Base-by-base conservation (phyloP, 2,329 filamentous ascomycete species). In the Bretziella fagacearum region DNA sequence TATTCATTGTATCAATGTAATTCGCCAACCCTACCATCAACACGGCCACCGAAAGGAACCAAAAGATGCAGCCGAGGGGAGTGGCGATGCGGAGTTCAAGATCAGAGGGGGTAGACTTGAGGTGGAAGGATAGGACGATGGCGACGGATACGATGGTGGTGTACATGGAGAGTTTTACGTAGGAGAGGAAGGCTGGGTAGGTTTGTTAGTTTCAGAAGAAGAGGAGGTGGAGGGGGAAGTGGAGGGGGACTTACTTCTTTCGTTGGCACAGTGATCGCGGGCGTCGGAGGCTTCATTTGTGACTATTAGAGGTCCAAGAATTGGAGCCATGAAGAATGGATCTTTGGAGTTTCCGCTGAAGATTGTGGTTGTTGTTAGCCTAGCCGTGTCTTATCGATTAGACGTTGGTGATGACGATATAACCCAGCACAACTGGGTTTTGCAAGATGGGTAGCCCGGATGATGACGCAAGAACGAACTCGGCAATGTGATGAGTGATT, bases 121-220 rank as follows among this genome's bases (percentile, higher is more conserved):
- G 71, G 58, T 98, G 89, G 61, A 98, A 98, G 11, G 84, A 93
- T 44, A 95, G 70, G 7, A 93, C 78, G 54, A 98, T 94, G 44
- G 91, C 89, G 26, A 93, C 74, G 23, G 84, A 77, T 6, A 96
- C 85, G 44, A 98, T 70, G 53, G 85, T 78, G 73, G 96, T 87
- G 65, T 94, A 94, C 55, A 94, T 75, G 26, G 83, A 79, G 2
- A 96, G 73, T 3, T 87, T 79, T 17, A 96, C 75, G 72, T 91
- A 95, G 2, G 89, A 91, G 23, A 96, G 78, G 58, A 95, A 95
- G 0, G 75, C 71, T 76, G 53, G 6, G 5, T 4, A 29, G 23
- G 33, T 29, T 17, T 23, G n/a, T 37, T 44, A 27, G 26, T 4
- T n/a, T n/a, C n/a, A n/a, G n/a, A 15, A 30, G 5, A n/a, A 10